Base-by-base conservation (phyloP, 2,329 filamentous ascomycete species). In the Westerdykella sp. region DNA sequence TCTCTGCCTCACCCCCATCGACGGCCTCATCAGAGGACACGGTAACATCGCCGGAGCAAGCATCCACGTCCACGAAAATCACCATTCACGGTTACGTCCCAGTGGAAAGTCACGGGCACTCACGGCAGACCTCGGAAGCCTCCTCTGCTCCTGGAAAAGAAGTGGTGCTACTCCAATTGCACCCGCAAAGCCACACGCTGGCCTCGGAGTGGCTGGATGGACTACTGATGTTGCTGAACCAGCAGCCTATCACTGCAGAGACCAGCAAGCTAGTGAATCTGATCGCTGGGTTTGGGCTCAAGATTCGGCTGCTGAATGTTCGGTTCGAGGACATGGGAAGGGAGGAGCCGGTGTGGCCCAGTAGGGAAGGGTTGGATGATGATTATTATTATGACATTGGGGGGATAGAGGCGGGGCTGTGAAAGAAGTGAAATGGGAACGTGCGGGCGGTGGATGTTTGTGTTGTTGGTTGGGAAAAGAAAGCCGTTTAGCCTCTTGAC, bases 141-240 rank as follows among this genome's bases (percentile, higher is more conserved):
- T 60, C 62, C 18, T 55, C 55, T 41, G 50, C 25, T 60, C 53
- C 47, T 63, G 57, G 50, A 18, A 14, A 78, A 53, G 93, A 97
- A 65, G 73, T 80, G 40, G 76, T 86, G 1, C 77, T 97, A 16
- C 74, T 98, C 42, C 87, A 84, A n/a, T 75, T 98, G 41, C 83
- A 88, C 65, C 90, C 91, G 5, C 73, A 81, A 46, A 86, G 81
- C 45, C 85, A 93, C 62, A 87, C 81, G 51, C 72, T 93, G 38
- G 93, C 93, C 9, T 94, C 89, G 1, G 93, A 98, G 69, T 98
- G 93, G 93, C 76, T 98, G 5, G 93, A 98, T 64, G 93, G 93
- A 1, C 71, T 98, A 51, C 76, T 97, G 44, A 95, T 98, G 89
- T 75, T 98, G 42, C 76, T 98, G 18, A 89, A 94, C 61, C 93